phyloP scores from a whole-genome alignment of 805 yeast genomes.

The Kluyveromyces aestuarii region DNA sequence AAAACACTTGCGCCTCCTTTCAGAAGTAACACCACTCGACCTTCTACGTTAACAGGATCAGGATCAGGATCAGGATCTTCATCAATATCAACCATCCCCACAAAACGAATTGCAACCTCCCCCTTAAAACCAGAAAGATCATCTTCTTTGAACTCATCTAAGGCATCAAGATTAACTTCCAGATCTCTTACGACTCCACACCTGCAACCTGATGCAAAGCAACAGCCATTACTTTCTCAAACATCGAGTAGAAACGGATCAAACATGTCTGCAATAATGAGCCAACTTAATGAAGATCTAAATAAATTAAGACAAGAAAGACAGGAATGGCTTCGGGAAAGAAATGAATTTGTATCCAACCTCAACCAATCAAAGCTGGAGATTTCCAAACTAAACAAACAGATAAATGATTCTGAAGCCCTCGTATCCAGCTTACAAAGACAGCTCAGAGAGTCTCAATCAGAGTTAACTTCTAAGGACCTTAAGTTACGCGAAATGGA shows the following conservation, averaged over 20 bases:
- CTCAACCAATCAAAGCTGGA: conserved; percentile 22
- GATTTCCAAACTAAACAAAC: conserved; percentile 33
- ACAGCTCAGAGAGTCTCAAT: conserved; percentile 48
- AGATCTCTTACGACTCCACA: conserved; percentile 13
- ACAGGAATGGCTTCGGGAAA: conserved; percentile 26
- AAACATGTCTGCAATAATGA: background rate
- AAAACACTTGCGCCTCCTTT: conserved; percentile 2
- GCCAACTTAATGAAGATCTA: conserved; percentile 30
- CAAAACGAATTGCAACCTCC: conserved; percentile 63
- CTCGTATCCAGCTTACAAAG: conserved; percentile 60
- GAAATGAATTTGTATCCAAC: conserved; percentile 24
- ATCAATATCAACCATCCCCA: conserved; percentile 38
- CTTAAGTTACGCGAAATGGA: conserved; percentile 25
- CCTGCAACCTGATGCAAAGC: background rate
- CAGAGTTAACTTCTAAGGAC: conserved; percentile 53
- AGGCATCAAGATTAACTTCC: conserved; percentile 32
- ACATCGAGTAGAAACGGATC: conserved; percentile 13
- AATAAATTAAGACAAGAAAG: conserved; percentile 46
- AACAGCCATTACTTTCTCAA: conserved; percentile 3
- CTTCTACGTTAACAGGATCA: conserved; percentile 4
- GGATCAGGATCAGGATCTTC: conserved; percentile 3
- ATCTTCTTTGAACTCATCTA: conserved; percentile 28
- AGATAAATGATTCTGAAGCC: conserved; percentile 41
- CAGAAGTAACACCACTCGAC: conserved; percentile 8
- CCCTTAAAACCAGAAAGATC: conserved; percentile 39